phyloP scores from a whole-genome alignment of 2,329 filamentous ascomycete species.

The Hymenotorrendiella dingleyae region DNA sequence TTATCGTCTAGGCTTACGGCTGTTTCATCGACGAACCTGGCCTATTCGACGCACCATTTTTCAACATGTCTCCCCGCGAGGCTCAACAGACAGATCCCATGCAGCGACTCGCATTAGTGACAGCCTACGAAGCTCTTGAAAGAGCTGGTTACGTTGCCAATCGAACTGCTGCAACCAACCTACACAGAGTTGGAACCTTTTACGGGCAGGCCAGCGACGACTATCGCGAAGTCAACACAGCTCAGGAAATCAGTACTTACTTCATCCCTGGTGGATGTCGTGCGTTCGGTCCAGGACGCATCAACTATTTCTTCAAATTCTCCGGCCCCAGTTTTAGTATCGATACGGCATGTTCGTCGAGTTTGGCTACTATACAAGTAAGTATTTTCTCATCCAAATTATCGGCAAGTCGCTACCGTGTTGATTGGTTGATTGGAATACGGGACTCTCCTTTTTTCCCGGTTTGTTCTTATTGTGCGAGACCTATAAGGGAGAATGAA shows the following conservation, averaged over 20 bases:
- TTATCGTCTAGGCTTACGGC: too few relatives aligned
- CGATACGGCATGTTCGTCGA: conserved; percentile 35
- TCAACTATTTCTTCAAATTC: conserved; percentile 36
- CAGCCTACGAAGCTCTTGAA: conserved; percentile 74
- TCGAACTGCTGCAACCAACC: conserved; percentile 29
- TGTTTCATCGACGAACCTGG: conserved; percentile 66
- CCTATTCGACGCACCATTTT: conserved; percentile 71
- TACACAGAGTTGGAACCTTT: conserved; percentile 31
- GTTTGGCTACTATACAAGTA: conserved; percentile 28
- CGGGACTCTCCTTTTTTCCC: too few relatives aligned
- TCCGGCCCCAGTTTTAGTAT: conserved; percentile 32
- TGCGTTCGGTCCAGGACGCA: conserved; percentile 37
- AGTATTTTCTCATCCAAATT: conserved; percentile 6
- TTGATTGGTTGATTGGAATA: too few relatives aligned
- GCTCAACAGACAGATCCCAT: conserved; percentile 74
- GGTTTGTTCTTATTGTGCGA: too few relatives aligned
- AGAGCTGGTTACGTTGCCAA: conserved; percentile 63
- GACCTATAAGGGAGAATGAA: too few relatives aligned
- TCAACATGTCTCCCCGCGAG: conserved; percentile 79
- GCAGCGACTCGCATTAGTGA: conserved; percentile 68
- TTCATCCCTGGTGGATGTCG: conserved; percentile 43
- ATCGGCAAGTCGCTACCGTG: too few relatives aligned
- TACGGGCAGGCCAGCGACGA: conserved; percentile 23
- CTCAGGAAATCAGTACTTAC: conserved; percentile 24
- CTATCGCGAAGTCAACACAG: conserved; percentile 22